These are phyloP conservation scores for Oxytropis ochrocephala DNA, from an alignment of 306 rosid genomes.

Conservation along the genomic window DNA sequence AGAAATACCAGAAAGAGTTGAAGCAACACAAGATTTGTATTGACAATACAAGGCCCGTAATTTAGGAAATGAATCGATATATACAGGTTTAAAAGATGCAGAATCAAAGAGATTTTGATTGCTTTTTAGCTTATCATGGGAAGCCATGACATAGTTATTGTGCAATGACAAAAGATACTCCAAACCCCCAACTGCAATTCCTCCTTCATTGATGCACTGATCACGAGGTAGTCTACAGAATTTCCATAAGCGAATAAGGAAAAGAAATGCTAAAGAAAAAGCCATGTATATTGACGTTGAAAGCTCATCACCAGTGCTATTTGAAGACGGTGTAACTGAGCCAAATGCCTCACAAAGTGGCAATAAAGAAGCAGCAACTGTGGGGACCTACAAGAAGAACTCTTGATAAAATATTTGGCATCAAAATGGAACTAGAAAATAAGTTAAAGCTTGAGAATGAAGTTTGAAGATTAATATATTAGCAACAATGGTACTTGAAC, in stretches of 20 bases:
- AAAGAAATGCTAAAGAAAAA: conserved; percentile 68
- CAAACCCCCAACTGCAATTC: conserved; percentile 52
- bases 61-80: conserved; percentile 63
- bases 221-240: conserved; percentile 69
- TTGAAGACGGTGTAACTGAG: conserved; percentile 45
- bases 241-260: conserved; percentile 73
- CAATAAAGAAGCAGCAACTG: conserved; percentile 58
- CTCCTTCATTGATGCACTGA: conserved; percentile 48
- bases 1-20: conserved; percentile 54
- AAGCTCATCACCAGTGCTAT: conserved; percentile 40
- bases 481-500: conserved; percentile 1
- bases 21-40: conserved; percentile 59
- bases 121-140: conserved; percentile 33
- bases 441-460: conserved; percentile 9
- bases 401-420: conserved; percentile 11
- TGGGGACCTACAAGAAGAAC: conserved; percentile 52
- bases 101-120: conserved; percentile 29
- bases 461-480: not conserved
- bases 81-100: conserved; percentile 33
- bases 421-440: conserved; percentile 5
- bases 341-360: conserved; percentile 84
- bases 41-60: conserved; percentile 65
- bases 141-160: conserved; percentile 35
- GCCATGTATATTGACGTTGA: conserved; percentile 48
- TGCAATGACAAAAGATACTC: conserved; percentile 68